Evolutionary conservation across 2,329 filamentous ascomycete species (phyloP).

Genomic region (Calonectria hongkongensis): DNA sequence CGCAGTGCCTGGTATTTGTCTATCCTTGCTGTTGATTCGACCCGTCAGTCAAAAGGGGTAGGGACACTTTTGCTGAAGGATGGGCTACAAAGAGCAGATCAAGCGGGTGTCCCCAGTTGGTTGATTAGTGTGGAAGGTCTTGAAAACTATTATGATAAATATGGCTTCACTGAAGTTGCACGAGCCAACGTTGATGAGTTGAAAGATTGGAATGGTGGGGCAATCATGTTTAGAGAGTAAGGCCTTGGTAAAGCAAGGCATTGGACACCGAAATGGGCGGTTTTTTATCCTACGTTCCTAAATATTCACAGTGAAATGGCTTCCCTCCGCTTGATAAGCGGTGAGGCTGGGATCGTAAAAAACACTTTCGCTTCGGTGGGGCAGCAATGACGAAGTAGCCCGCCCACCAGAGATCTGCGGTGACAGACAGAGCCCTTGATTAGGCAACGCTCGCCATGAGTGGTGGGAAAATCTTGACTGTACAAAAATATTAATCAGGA

Average conservation of each 20-base stretch:
- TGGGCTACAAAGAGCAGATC: neutral
- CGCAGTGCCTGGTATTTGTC: conserved; percentile 8
- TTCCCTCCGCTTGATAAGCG: neutral
- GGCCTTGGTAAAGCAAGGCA: neutral
- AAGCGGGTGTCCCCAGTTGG: neutral
- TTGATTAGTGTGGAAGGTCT: conserved; percentile 2
- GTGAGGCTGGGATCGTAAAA: too few relatives aligned
- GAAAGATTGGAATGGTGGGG: conserved; percentile 12
- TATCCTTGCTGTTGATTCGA: neutral
- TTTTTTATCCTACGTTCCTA: neutral
- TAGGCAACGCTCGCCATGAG: neutral
- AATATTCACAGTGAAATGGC: neutral
- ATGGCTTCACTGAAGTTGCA: neutral
- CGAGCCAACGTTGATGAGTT: conserved; percentile 14
- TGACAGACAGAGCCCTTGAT: neutral
- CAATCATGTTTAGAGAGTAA: conserved; percentile 22
- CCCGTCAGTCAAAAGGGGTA: neutral
- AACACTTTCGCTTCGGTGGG: neutral
- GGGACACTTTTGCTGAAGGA: neutral
- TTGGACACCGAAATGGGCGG: neutral
- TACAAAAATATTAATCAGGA: too few relatives aligned
- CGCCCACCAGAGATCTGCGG: neutral
- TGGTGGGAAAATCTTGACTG: neutral
- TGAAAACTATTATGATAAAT: neutral
- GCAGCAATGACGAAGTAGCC: neutral